phyloP scores from a whole-genome alignment of 345 rosid genomes.

The Theobroma cacao region DNA sequence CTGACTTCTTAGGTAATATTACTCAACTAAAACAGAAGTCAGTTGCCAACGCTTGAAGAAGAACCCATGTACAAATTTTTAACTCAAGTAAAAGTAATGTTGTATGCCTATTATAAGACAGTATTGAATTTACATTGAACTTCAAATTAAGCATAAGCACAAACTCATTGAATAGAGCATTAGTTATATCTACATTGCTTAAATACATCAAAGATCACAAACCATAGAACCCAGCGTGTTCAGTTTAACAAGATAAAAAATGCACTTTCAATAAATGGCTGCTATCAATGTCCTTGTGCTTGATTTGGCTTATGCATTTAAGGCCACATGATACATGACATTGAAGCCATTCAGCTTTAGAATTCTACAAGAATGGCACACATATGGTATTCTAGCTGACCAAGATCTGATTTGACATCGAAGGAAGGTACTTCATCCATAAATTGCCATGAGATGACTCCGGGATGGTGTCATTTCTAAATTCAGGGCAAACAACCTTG shows the following conservation, averaged over 20 bases:
- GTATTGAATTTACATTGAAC: background rate
- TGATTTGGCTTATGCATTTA: background rate
- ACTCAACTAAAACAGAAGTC: no score
- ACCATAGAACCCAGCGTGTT: background rate
- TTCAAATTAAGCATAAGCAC: background rate
- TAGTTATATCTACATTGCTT: background rate
- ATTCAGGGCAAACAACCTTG: slow-evolving; percentile 23
- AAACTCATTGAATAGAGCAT: background rate
- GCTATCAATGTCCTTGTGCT: background rate
- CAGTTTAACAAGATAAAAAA: background rate
- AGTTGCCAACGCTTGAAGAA: background rate
- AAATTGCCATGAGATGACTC: slow-evolving; percentile 17
- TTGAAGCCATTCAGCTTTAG: background rate
- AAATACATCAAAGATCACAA: background rate
- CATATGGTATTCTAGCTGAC: slow-evolving; percentile 14
- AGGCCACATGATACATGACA: background rate
- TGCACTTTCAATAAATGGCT: background rate
- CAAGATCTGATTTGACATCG: slow-evolving; percentile 27
- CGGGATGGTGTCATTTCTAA: background rate
- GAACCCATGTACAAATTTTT: background rate
- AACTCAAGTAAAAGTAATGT: background rate
- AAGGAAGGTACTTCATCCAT: slow-evolving; percentile 37
- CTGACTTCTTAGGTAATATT: no score
- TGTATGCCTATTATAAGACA: background rate
- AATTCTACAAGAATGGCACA: background rate